Evolutionary conservation across 768 basidiomycete species (phyloP).

Genomic region (Trametes elegans): DNA sequence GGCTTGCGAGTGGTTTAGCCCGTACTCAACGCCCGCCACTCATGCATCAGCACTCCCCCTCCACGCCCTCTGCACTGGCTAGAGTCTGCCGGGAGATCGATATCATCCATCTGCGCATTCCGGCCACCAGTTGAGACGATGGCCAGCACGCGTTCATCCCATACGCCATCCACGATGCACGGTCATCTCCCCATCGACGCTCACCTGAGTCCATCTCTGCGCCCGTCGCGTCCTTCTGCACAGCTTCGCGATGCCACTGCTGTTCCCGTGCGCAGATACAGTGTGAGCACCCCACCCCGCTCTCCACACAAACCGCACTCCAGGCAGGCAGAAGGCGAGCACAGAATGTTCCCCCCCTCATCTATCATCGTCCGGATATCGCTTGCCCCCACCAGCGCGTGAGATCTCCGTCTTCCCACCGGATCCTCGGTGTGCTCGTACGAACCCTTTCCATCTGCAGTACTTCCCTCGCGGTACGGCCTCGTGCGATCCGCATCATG

Average conservation of each 20-base stretch:
- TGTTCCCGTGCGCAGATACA: slow-evolving; percentile 13
- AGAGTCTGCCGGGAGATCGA: neutral
- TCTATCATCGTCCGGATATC: neutral
- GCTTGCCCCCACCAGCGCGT: neutral
- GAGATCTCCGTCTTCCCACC: slow-evolving; percentile 14
- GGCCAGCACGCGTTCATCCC: slow-evolving; percentile 8
- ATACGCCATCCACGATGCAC: slow-evolving; percentile 1
- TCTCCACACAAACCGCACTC: slow-evolving; percentile 7
- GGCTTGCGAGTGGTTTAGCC: too few relatives aligned
- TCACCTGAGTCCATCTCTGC: slow-evolving; percentile 11
- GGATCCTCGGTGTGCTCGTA: slow-evolving; percentile 8
- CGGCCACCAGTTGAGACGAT: slow-evolving; percentile 1
- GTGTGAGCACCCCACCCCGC: neutral
- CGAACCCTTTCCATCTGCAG: slow-evolving; percentile 4
- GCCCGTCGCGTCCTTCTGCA: neutral
- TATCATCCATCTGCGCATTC: too few relatives aligned
- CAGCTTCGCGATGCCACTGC: slow-evolving; percentile 5
- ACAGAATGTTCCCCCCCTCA: neutral
- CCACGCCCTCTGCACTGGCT: neutral
- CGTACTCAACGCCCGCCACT: neutral
- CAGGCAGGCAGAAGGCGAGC: neutral
- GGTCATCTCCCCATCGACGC: neutral
- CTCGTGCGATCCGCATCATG: neutral
- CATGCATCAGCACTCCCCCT: too few relatives aligned
- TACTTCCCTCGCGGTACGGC: neutral